Evolutionary conservation across 1,284 basidiomycete genomes (phyloP), one percentile per base, ranked within the genome.

Genomic region (Fomitopsis betulina): DNA sequence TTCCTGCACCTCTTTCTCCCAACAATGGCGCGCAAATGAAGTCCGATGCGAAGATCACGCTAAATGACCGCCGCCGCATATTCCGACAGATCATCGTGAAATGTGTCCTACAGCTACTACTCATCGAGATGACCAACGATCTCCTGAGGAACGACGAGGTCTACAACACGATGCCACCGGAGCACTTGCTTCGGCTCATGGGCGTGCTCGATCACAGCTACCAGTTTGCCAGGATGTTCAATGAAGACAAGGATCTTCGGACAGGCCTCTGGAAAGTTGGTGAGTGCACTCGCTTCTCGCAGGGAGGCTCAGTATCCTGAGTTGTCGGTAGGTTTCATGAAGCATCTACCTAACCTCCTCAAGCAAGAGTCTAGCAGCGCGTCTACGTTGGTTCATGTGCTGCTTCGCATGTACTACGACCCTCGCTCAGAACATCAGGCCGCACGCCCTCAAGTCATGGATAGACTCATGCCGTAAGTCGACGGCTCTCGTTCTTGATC

Each of bases 41-140:
- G 56, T 62, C 73, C 17, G 80, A 80, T 57, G 66, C 72, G 12
- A 78, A 79, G 57, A 75, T 84, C 27, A 83, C 87, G 9, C 74
- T 85, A 37, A 76, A 75, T 58, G 93, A 94, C 65, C 87, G 97
- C 58, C 87, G 94, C 23, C 85, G 92, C 38, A 87, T 94, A 55
- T 99, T 99, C 85, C 94, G 96, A 72, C 96, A 99, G 74, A 98
- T 99, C 73, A 99, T 99, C 64, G 95, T 99, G 67, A 99, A 99
- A 89, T 99, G 97, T 73, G 97, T 99, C 30, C 83, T 99, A 35
- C 97, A 99, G 70, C 78, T 99, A 19, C 80, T 99, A 55, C 83
- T 99, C 47, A 99, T 99, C 67, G 97, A 99, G 76, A 99, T 94
- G 19, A 96, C 95, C 7, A 94, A 96, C 70, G 97, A 99, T 67